Base-by-base conservation (phyloP, 306 rosid species). In the Albizia julibrissin region DNA sequence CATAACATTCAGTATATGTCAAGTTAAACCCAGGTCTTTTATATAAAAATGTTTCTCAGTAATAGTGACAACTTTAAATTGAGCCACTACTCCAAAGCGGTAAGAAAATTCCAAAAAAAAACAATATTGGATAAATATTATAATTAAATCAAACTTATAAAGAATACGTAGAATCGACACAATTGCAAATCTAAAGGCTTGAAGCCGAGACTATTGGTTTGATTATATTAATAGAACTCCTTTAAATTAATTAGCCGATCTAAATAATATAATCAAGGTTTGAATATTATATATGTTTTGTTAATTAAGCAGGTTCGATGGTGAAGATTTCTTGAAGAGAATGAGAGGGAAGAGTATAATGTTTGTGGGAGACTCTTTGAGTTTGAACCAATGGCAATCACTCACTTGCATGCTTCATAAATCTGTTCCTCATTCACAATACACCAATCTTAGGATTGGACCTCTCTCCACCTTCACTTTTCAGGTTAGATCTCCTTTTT, bases 331-430 rank as follows among this genome's bases (percentile, higher is more conserved):
- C 37, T 83, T 91, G 61, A 29, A n/a, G 15, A 82, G 88, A 81
- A 49, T 80, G 5, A 83, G 82, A 74, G 91, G 91, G 67, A 89
- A 87, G 80, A 89, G 74, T 21, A 19, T 91, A 13, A 16, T 91
- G 73, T 89, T 91, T 81, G 92, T 91, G 76, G 94, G 91, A 59
- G 94, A 89, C 75, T 91, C 91, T 1, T 64, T 91, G 87, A 89
- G 92, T 68, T 83, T 89, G 82, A 91, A 91, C 78, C 94, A 91
- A 75, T 89, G 94, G 94, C 92, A 86, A 74, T 89, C 92, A 81
- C 92, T 91, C 66, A 79, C 87, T 72, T 88, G 93, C 84, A 79
- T 89, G 92, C 78, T 89, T 56, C 87, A 86, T 43, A 80, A 22
- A 26, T 74, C 85, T 56, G 85, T 56, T 15, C 91, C 91, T 64